Evolutionary conservation across 1,284 basidiomycete genomes (phyloP).

Genomic region (Cutaneotrichosporon mucoides): DNA sequence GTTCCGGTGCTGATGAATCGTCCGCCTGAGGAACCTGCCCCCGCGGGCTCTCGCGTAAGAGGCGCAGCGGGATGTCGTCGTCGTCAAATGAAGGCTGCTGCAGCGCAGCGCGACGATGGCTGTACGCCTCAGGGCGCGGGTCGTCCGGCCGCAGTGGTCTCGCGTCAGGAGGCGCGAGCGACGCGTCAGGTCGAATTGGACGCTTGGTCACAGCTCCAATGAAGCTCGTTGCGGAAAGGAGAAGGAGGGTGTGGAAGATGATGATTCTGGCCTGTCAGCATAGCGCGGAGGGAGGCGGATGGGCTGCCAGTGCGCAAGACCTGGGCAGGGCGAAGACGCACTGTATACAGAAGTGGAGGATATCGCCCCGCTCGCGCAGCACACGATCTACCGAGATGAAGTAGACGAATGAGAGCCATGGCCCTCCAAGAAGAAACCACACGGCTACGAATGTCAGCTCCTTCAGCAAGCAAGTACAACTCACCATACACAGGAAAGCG

Average conservation of each 20-base stretch:
- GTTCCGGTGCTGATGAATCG: neutral
- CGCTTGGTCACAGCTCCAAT: conserved; percentile 22
- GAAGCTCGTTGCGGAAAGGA: conserved; percentile 27
- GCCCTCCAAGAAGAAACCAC: conserved; percentile 19
- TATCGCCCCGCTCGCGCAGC: conserved; percentile 22
- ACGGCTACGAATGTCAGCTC: conserved; percentile 9
- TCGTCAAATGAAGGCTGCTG: conserved; percentile 7
- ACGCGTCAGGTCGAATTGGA: conserved; percentile 29
- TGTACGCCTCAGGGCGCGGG: neutral
- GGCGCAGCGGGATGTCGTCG: conserved; percentile 34
- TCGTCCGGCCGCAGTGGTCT: conserved; percentile 17
- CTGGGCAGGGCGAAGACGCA: conserved; percentile 21
- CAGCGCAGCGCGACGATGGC: neutral
- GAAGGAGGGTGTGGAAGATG: conserved; percentile 26
- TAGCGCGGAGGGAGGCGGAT: conserved; percentile 4
- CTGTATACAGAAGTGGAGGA: conserved; percentile 30
- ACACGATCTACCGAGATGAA: conserved; percentile 29
- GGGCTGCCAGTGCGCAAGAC: too few relatives aligned
- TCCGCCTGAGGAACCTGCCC: too few relatives aligned
- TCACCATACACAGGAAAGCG: conserved; percentile 6
- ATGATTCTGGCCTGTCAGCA: conserved; percentile 16
- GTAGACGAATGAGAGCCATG: conserved; percentile 32
- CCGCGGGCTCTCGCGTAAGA: conserved; percentile 21
- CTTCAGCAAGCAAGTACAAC: neutral
- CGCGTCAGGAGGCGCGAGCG: conserved; percentile 25